These are phyloP conservation scores for Aspergillus amoenus DNA, from an alignment of 2,329 filamentous ascomycete species.

Conservation along the genomic window DNA sequence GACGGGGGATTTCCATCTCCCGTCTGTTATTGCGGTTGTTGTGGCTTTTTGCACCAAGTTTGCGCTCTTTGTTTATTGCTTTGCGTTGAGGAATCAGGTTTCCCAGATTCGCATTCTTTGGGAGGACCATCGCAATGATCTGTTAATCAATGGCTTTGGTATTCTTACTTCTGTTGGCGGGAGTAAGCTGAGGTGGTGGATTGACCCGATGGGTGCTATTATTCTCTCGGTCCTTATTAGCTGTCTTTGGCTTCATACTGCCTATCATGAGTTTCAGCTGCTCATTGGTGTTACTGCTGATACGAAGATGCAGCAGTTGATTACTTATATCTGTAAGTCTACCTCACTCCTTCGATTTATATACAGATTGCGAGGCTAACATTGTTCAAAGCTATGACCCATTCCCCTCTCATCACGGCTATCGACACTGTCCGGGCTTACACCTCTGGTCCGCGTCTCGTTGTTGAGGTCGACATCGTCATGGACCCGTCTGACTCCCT, in stretches of 20 bases:
- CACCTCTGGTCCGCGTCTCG: conserved; percentile 81
- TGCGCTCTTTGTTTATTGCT: conserved; percentile 84
- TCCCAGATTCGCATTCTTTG: conserved; percentile 88
- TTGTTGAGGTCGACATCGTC: conserved; percentile 95
- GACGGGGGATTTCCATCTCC: conserved; percentile 70
- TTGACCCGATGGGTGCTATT: conserved; percentile 90
- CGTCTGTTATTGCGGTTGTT: conserved; percentile 80
- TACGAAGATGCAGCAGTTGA: conserved; percentile 83
- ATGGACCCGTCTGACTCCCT: conserved; percentile 77
- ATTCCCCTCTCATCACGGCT: conserved; percentile 74
- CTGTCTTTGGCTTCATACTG: conserved; percentile 77
- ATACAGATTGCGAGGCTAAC: neutral
- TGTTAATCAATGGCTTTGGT: conserved; percentile 94
- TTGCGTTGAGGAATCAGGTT: conserved; percentile 84
- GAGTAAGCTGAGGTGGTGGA: conserved; percentile 86
- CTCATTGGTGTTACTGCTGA: conserved; percentile 87
- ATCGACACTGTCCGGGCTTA: conserved; percentile 96
- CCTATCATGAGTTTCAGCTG: conserved; percentile 84
- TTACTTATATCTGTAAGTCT: conserved; percentile 80
- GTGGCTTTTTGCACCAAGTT: conserved; percentile 86
- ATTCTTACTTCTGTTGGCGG: conserved; percentile 90
- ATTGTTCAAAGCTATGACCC: conserved; percentile 65
- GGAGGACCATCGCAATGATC: conserved; percentile 96
- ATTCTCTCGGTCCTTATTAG: conserved; percentile 77
- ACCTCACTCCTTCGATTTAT: neutral